These are phyloP conservation scores for Rhinocladiella similis DNA, from an alignment of 2,329 filamentous ascomycete genomes.

Conservation along the genomic window DNA sequence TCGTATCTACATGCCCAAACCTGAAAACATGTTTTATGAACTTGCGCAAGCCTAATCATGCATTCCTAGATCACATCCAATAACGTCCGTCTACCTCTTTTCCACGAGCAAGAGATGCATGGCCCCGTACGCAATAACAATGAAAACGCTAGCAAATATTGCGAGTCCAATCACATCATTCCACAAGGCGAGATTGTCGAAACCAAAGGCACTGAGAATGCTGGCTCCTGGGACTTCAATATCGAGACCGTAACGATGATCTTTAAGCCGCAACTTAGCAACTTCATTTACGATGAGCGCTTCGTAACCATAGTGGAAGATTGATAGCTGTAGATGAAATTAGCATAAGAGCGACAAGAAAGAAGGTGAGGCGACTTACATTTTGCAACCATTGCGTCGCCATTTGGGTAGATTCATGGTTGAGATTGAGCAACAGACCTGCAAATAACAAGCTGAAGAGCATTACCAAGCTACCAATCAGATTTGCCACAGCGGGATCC, in stretches of 20 bases:
- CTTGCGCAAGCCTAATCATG: background rate
- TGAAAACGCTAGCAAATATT: constrained; percentile 78
- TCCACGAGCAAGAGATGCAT: constrained; percentile 95
- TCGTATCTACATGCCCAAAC: background rate
- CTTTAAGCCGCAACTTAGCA: constrained; percentile 80
- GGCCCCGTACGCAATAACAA: constrained; percentile 82
- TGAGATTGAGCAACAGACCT: constrained; percentile 86
- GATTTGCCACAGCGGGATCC: constrained; percentile 84
- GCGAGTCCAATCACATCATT: constrained; percentile 77
- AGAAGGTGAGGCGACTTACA: constrained; percentile 38
- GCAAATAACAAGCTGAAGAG: constrained; percentile 94
- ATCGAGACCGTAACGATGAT: constrained; percentile 93
- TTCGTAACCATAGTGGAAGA: constrained; percentile 98
- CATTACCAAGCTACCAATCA: constrained; percentile 95
- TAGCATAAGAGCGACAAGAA: constrained; percentile 28
- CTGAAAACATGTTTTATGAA: background rate
- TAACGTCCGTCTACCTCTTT: constrained; percentile 60
- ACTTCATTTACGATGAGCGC: constrained; percentile 97
- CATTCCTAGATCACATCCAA: background rate
- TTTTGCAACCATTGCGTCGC: constrained; percentile 87
- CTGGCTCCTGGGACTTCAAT: constrained; percentile 94
- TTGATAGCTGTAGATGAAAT: constrained; percentile 64
- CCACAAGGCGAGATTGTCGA: constrained; percentile 85
- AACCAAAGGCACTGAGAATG: constrained; percentile 92
- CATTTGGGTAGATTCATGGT: constrained; percentile 68